Conservation (phyloP, 108 stramenopile genomes). For the Skeletonema potamos region DNA sequence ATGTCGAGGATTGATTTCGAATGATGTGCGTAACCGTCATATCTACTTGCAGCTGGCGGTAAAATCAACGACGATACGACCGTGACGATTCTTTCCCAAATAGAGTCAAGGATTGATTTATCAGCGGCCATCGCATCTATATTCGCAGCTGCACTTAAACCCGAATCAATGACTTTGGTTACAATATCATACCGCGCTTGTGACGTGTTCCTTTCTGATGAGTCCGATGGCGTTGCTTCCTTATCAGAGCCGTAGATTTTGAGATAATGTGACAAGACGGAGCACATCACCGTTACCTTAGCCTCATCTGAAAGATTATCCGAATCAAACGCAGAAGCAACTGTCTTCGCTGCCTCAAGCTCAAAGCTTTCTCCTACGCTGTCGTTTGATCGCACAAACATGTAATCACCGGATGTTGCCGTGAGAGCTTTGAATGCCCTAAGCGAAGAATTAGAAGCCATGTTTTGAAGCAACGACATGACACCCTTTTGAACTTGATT, state of each 20-base stretch:
- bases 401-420: constrained; percentile 36
- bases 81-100: constrained; percentile 39
- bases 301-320: constrained; percentile 43
- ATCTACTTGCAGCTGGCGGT: constrained; percentile 18
- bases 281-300: constrained; percentile 50
- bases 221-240: neutral
- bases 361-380: constrained; percentile 46
- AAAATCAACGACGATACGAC: constrained; percentile 28
- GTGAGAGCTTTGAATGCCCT: constrained; percentile 58
- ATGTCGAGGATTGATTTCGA: constrained; percentile 43
- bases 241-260: constrained; percentile 25
- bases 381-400: constrained; percentile 30
- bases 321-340: constrained; percentile 47
- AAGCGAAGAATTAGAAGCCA: constrained; percentile 67
- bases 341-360: constrained; percentile 58
- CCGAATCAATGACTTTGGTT: constrained; percentile 48
- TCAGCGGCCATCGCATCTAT: constrained; percentile 27
- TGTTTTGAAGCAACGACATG: constrained; percentile 63
- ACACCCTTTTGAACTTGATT: constrained; percentile 76
- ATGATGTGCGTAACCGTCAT: constrained; percentile 34
- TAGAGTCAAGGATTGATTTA: constrained; percentile 24
- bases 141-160: constrained; percentile 44
- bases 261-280: constrained; percentile 50
- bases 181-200: constrained; percentile 49
- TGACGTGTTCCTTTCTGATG: constrained; percentile 9